These are phyloP conservation scores for Capsella bursapastoris DNA, from an alignment of 345 rosid species.

Conservation along the genomic window DNA sequence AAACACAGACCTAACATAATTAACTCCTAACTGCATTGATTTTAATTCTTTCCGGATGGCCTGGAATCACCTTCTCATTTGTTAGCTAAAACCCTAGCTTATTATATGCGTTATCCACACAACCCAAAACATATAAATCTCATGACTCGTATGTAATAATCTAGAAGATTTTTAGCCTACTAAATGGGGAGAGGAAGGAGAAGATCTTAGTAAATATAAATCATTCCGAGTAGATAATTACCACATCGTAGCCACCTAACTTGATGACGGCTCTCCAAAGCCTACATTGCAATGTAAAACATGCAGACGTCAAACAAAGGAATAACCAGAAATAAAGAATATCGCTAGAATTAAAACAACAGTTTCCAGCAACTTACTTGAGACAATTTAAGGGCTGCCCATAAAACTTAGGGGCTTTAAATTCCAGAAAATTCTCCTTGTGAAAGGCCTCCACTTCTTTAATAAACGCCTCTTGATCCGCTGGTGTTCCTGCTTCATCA, in stretches of 20 bases:
- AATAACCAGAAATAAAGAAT: constrained; percentile 9
- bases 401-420: constrained; percentile 90
- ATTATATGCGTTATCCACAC: neutral
- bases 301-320: constrained; percentile 22
- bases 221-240: constrained; percentile 41
- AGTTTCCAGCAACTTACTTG: constrained; percentile 55
- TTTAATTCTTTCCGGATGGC: neutral
- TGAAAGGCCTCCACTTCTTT: constrained; percentile 75
- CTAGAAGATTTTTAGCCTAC: constrained; percentile 5
- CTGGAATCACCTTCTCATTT: neutral
- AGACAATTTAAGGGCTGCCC: constrained; percentile 89
- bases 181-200: neutral
- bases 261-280: constrained; percentile 88
- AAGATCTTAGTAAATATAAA: constrained; percentile 2
- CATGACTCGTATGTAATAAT: constrained; percentile 1
- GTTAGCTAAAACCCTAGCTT: neutral
- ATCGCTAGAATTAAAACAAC: neutral
- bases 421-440: constrained; percentile 67
- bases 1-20: constrained; percentile 33
- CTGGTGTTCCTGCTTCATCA: constrained; percentile 70
- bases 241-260: constrained; percentile 96
- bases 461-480: constrained; percentile 75
- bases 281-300: constrained; percentile 52
- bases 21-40: constrained; percentile 3
- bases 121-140: constrained; percentile 1